Percentiles rank a stretch among this genome's conserved stretches.
These are phyloP conservation scores for Debaryomyces maramus DNA, from an alignment of 805 yeast species.

Conservation along the genomic window DNA sequence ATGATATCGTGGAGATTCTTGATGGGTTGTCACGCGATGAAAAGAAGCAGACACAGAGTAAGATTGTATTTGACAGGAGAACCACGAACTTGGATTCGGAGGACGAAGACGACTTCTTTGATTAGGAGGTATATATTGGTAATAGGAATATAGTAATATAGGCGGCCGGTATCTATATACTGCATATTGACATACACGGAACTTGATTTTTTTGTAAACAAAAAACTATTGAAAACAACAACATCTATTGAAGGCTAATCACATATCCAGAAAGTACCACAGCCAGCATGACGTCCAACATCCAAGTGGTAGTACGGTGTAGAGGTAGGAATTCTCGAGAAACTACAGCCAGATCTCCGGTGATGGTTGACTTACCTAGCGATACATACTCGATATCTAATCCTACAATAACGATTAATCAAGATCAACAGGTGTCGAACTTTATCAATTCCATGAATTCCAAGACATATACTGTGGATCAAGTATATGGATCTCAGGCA, in stretches of 20 bases:
- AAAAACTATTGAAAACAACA: background rate
- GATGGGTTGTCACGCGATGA: constrained; percentile 80
- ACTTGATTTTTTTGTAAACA: constrained; percentile 8
- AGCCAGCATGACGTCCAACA: constrained; percentile 30
- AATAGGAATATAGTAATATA: background rate
- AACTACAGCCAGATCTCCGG: constrained; percentile 43
- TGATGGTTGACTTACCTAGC: constrained; percentile 48
- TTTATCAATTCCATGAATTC: constrained; percentile 40
- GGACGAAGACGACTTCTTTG: constrained; percentile 37
- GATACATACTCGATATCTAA: constrained; percentile 26
- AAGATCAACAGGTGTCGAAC: constrained; percentile 10
- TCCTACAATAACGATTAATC: constrained; percentile 22
- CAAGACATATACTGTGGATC: constrained; percentile 70
- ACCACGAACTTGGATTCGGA: constrained; percentile 36
- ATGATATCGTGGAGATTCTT: constrained; percentile 77
- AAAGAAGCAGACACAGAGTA: constrained; percentile 57
- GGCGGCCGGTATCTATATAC: background rate
- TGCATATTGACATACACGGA: background rate
- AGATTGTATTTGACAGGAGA: constrained; percentile 60
- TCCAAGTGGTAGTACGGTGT: constrained; percentile 56
- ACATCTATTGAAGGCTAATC: background rate
- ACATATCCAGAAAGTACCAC: background rate
- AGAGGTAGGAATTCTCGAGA: constrained; percentile 51
- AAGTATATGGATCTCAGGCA: constrained; percentile 79
- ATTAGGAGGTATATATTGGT: constrained; percentile 11